Base-by-base conservation (phyloP, 1,284 basidiomycete genomes). In the Leccinum laetum region DNA sequence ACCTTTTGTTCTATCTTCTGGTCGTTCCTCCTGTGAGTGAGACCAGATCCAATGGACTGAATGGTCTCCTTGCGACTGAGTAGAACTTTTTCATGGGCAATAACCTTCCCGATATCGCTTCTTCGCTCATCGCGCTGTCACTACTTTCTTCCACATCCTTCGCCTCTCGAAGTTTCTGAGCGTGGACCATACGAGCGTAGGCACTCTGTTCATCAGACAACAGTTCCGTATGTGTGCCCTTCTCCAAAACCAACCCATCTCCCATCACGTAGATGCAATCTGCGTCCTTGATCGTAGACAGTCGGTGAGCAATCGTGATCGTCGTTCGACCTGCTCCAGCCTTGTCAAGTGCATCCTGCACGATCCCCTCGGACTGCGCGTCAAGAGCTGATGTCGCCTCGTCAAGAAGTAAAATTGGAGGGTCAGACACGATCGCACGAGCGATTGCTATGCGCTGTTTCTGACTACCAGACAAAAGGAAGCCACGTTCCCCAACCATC, bases 291-390 rank as follows among this genome's bases (percentile, higher is more conserved):
- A 94, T 90, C 14, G 92, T 93, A 4, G 89, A 91, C 2, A 93
- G 81, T 69, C 92, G 85, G 71, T 93, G 91, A 35, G 89, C 90
- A 65, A 91, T 92, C 13, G 88, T 90, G 76, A 93, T 93, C 1
- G 91, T 93, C 5, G 91, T 93, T 58, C 91, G 89, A 58, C 89
- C 91, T 81, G 87, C 85, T 10, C 94, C 84, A 62, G 96, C 96
- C 79, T 95, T 95, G 77, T 99, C 96, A 61, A 99, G 81, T 13
- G 97, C 97, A 73, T 97, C 91, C 79, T 98, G 96, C 0, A 99
- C 97, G 64, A 99, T 84, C 60, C 93, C 92, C 77, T 99, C 97
- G 2, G 88, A 91, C 75, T 94, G 89, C 2, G 94, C 95, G 78
- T 98, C 96, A 9, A 98, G 84, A 26, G 96, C 96, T 64, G 87